phyloP scores from a whole-genome alignment of 2,329 filamentous ascomycete genomes.

The Aureobasidium sp. region DNA sequence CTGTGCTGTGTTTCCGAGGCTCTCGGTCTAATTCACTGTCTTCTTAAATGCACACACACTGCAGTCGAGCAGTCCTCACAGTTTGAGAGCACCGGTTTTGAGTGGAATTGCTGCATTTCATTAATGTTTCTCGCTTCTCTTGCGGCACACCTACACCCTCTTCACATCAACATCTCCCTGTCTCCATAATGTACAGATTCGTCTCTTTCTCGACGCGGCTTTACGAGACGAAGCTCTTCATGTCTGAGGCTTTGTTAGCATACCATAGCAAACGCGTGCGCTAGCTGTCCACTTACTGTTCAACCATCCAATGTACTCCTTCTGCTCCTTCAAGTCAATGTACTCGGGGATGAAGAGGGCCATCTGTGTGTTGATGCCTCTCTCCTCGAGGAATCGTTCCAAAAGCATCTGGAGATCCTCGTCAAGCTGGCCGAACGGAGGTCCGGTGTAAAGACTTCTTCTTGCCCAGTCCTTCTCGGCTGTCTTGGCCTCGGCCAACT shows the following conservation, averaged over 20 bases:
- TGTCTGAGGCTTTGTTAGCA: conserved; percentile 39
- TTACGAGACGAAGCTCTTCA: conserved; percentile 74
- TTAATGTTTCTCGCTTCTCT: background rate
- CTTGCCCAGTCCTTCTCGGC: conserved; percentile 62
- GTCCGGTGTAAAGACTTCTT: conserved; percentile 76
- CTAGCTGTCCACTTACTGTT: conserved; percentile 42
- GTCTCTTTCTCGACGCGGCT: background rate
- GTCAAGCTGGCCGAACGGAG: conserved; percentile 87
- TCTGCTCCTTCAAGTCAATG: conserved; percentile 97
- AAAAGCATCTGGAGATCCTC: conserved; percentile 89
- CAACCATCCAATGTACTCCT: conserved; percentile 89
- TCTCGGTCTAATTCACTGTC: too few species aligned
- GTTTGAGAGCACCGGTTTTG: background rate
- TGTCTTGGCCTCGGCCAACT: conserved; percentile 64
- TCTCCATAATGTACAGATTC: background rate
- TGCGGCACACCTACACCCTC: background rate
- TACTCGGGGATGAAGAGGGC: conserved; percentile 92
- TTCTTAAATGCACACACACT: too few species aligned
- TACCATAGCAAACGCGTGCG: background rate
- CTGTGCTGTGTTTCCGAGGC: too few species aligned
- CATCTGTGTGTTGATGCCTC: conserved; percentile 77
- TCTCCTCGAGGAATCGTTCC: conserved; percentile 90
- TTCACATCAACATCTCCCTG: background rate
- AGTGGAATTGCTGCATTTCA: background rate
- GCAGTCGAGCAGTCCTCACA: background rate